phyloP scores from a whole-genome alignment of 2,329 filamentous ascomycete species.

The Passalora sequoiae region DNA sequence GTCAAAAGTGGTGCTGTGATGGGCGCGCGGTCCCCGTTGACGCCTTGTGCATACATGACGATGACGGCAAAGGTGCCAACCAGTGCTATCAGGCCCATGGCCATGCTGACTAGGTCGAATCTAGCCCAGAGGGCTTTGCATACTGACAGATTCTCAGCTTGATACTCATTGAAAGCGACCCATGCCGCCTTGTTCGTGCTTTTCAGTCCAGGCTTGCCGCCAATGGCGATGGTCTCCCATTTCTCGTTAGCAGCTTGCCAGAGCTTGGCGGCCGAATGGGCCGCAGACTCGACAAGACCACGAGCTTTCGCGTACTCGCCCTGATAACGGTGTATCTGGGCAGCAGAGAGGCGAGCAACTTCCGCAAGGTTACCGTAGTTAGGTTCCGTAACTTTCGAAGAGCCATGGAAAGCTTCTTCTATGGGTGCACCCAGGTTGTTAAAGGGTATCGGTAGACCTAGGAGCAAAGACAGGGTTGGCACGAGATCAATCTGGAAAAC shows the following conservation, averaged over 20 bases:
- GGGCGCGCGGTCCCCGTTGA: slow-evolving; percentile 49
- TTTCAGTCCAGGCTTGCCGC: not conserved
- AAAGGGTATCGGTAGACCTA: slow-evolving; percentile 90
- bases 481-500: slow-evolving; percentile 88
- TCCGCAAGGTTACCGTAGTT: slow-evolving; percentile 67
- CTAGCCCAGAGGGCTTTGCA: slow-evolving; percentile 86
- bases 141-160: slow-evolving; percentile 68
- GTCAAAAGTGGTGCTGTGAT: slow-evolving; percentile 51
- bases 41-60: slow-evolving; percentile 62
- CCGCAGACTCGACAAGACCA: slow-evolving; percentile 58
- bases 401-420: slow-evolving; percentile 81
- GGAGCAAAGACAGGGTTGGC: slow-evolving; percentile 77
- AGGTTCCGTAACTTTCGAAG: slow-evolving; percentile 44
- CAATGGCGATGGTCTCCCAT: slow-evolving; percentile 40
- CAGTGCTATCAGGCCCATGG: slow-evolving; percentile 69
- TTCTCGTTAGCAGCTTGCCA: slow-evolving; percentile 57
- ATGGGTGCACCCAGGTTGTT: slow-evolving; percentile 93
- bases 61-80: slow-evolving; percentile 63
- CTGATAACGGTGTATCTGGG: slow-evolving; percentile 87
- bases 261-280: slow-evolving; percentile 46
- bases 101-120: slow-evolving; percentile 84
- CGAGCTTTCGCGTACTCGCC: slow-evolving; percentile 70
- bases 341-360: slow-evolving; percentile 71
- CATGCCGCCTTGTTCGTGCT: slow-evolving; percentile 36
- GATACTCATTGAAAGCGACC: slow-evolving; percentile 65